These are phyloP conservation scores for Verticillium nubilum DNA, from an alignment of 2,329 filamentous ascomycete species.

Conservation along the genomic window DNA sequence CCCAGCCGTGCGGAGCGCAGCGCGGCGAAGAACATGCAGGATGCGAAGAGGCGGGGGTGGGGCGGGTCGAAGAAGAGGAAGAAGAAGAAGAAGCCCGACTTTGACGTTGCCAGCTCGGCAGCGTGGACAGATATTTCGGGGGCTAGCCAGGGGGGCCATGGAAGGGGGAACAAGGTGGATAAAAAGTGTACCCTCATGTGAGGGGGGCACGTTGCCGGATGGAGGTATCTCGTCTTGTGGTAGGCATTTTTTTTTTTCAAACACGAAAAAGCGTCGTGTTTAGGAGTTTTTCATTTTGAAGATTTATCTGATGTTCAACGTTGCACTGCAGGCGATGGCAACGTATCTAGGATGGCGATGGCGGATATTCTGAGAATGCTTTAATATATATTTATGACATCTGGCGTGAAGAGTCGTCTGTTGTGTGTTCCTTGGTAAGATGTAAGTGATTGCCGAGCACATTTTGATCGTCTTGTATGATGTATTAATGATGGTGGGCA, in stretches of 20 bases:
- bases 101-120: slow-evolving; percentile 36
- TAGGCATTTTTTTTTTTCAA: too few species aligned
- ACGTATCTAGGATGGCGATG: background rate
- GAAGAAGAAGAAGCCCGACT: slow-evolving; percentile 25
- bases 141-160: slow-evolving; percentile 15
- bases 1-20: slow-evolving; percentile 54
- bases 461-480: too few species aligned
- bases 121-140: slow-evolving; percentile 49
- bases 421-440: too few species aligned
- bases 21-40: slow-evolving; percentile 56
- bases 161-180: slow-evolving; percentile 23
- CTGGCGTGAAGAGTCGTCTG: too few species aligned
- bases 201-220: slow-evolving; percentile 7
- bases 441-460: too few species aligned
- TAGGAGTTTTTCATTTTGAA: background rate
- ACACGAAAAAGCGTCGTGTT: background rate
- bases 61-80: slow-evolving; percentile 32
- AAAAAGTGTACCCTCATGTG: slow-evolving; percentile 52
- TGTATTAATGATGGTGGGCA: too few species aligned
- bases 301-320: background rate
- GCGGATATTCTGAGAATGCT: background rate
- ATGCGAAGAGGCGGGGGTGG: slow-evolving; percentile 56
- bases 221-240: background rate
- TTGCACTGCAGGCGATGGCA: background rate
- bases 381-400: background rate